Evolutionary conservation across 345 rosid species (phyloP), one percentile per base, ranked within the genome.

Genomic region (Balakata baccata): DNA sequence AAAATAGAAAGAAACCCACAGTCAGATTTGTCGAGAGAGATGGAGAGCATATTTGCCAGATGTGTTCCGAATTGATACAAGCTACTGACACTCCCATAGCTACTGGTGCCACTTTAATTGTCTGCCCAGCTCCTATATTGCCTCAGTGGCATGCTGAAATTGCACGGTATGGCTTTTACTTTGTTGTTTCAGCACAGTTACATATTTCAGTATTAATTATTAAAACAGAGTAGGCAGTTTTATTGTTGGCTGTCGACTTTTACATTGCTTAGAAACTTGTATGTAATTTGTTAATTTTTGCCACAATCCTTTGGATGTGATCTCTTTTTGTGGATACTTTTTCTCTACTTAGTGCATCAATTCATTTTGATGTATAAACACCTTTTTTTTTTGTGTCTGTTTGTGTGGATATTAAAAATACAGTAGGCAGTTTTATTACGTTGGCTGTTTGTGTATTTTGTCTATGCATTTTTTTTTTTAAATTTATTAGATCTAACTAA

Each of bases 81-180:
- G 97, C 87, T 64, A 87, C 91, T 58, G 86, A 87, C 66, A 81
- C 95, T 80, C 97, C 98, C 65, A 83, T 90, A 75, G 75, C 91
- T 53, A 85, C 93, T 23, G 92, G 93, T 77, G 98, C 97, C 78
- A 94, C 98, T 79, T 90, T 94, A 73, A 90, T 94, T 65, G 92
- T 94, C 78, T 94, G 97, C 78, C 98, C 98, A 68, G 87, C 97
- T 76, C 91, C 98, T 75, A 94, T 92, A 87, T 86, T 94, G 85
- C 85, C 82, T 29, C 98, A 94, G 75, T 94, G 98, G 98, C 93
- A 92, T 85, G 80, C 92, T 70, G 98, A 94, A 84, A 90, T 94
- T 69, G 82, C 71, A 75, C 91, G 98, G 98, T 92, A 90, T 64
- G 29, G 64, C 64, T 71, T 77, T 68, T 71, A 71, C 52, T 76